phyloP scores from a whole-genome alignment of 2,329 filamentous ascomycete species.

The Magnaporthiopsis incrustans region DNA sequence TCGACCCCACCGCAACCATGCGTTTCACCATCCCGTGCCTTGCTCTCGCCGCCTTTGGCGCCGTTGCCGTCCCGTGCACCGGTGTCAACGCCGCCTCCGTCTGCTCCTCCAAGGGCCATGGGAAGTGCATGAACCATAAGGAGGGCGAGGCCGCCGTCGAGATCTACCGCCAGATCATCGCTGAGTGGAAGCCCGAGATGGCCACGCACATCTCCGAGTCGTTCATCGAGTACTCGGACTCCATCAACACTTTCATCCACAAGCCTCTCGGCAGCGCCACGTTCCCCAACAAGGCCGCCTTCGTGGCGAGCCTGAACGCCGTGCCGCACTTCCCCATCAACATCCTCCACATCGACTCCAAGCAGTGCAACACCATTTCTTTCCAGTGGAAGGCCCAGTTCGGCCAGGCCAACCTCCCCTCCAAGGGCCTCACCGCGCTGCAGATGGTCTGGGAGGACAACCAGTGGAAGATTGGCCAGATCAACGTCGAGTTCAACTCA shows the following conservation, averaged over 20 bases:
- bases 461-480: constrained; percentile 21
- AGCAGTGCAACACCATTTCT: constrained; percentile 20
- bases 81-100: not conserved
- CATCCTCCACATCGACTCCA: constrained; percentile 21
- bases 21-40: not conserved
- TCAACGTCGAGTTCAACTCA: constrained; percentile 25
- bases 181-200: constrained; percentile 20
- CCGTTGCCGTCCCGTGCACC: not conserved
- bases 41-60: not conserved
- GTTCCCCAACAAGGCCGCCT: constrained; percentile 24
- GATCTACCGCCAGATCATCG: constrained; percentile 21
- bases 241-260: constrained; percentile 25
- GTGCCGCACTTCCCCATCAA: constrained; percentile 22
- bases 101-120: not conserved
- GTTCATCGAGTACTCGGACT: constrained; percentile 24
- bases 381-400: constrained; percentile 24
- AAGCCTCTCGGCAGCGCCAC: constrained; percentile 22
- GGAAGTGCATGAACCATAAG: constrained; percentile 15
- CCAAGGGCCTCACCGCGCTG: constrained; percentile 23
- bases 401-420: constrained; percentile 21
- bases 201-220: constrained; percentile 21
- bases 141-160: constrained; percentile 20
- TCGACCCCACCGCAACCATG: not conserved
- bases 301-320: constrained; percentile 20
- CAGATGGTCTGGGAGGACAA: constrained; percentile 19